phyloP scores from a whole-genome alignment of 2,329 filamentous ascomycete species.

The Claviceps sp. region DNA sequence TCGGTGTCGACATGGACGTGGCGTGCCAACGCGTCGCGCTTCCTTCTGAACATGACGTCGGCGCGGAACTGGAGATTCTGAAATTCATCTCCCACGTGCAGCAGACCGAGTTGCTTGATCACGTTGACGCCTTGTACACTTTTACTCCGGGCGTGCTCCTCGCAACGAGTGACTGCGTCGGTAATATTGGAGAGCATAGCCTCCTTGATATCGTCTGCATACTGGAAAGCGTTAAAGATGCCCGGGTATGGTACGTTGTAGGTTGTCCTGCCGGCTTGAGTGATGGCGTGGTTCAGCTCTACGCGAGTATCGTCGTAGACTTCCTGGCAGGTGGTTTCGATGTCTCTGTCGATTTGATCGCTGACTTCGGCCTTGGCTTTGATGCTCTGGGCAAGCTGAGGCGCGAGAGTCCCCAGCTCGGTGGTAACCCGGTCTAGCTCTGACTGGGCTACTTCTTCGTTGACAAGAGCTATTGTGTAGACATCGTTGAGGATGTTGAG shows the following conservation, averaged over 20 bases:
- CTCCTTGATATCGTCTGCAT: slow-evolving; percentile 82
- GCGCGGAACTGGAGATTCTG: slow-evolving; percentile 76
- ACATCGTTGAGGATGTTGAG: slow-evolving; percentile 87
- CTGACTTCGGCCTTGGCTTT: slow-evolving; percentile 68
- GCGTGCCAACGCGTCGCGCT: slow-evolving; percentile 66
- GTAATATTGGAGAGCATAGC: slow-evolving; percentile 86
- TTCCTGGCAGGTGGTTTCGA: slow-evolving; percentile 73
- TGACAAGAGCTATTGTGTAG: slow-evolving; percentile 68
- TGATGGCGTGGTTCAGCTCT: slow-evolving; percentile 62
- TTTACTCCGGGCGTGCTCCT: slow-evolving; percentile 69
- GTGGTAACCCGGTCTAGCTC: slow-evolving; percentile 73
- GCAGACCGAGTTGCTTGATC: slow-evolving; percentile 76
- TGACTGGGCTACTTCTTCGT: slow-evolving; percentile 70
- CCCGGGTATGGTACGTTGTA: slow-evolving; percentile 81
- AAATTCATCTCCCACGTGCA: slow-evolving; percentile 82
- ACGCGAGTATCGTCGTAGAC: slow-evolving; percentile 75
- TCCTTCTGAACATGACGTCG: slow-evolving; percentile 86
- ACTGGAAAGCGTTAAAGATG: slow-evolving; percentile 72
- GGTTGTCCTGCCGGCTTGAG: slow-evolving; percentile 60
- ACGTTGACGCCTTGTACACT: slow-evolving; percentile 70
- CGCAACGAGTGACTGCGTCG: slow-evolving; percentile 62
- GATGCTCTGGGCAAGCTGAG: slow-evolving; percentile 70
- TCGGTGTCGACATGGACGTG: slow-evolving; percentile 83
- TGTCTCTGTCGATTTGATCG: slow-evolving; percentile 66
- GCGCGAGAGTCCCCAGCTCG: slow-evolving; percentile 73